phyloP scores from a whole-genome alignment of 1,284 basidiomycete species.

The Malassezia arunalokei region DNA sequence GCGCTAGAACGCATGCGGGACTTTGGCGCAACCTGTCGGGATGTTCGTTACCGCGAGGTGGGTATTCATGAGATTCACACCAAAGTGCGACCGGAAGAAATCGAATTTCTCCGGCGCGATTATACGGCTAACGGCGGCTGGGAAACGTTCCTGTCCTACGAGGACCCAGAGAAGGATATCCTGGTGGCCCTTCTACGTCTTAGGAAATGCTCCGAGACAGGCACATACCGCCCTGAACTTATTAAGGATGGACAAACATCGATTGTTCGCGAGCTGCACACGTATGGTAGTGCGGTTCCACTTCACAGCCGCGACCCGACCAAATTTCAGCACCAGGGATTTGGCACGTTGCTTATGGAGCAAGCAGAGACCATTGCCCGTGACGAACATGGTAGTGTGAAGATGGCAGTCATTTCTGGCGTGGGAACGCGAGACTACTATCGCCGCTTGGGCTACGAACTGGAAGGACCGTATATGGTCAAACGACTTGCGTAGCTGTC shows the following conservation, averaged over 20 bases:
- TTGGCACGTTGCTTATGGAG: constrained; percentile 95
- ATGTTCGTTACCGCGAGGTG: constrained; percentile 94
- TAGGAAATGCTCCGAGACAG: constrained; percentile 87
- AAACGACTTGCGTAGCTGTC: background rate
- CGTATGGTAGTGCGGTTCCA: constrained; percentile 96
- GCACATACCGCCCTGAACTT: constrained; percentile 89
- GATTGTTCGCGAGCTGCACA: constrained; percentile 90
- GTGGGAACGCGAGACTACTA: constrained; percentile 93
- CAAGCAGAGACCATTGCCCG: constrained; percentile 96
- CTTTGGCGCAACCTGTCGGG: constrained; percentile 92
- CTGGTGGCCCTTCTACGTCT: constrained; percentile 83
- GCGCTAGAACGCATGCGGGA: constrained; percentile 97
- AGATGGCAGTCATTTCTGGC: constrained; percentile 90
- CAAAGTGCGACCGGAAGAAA: constrained; percentile 87
- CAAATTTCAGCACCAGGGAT: constrained; percentile 62
- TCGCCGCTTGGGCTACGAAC: constrained; percentile 75
- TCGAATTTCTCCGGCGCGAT: constrained; percentile 91
- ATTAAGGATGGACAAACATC: constrained; percentile 66
- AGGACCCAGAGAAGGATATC: constrained; percentile 93
- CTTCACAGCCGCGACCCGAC: constrained; percentile 95
- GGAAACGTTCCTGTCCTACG: constrained; percentile 98
- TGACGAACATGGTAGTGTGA: constrained; percentile 88
- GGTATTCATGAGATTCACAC: constrained; percentile 98
- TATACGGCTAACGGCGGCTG: constrained; percentile 89
- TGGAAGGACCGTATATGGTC: constrained; percentile 67